Conservation (phyloP, 352 stramenopile species). For the Pythium diclinum region DNA sequence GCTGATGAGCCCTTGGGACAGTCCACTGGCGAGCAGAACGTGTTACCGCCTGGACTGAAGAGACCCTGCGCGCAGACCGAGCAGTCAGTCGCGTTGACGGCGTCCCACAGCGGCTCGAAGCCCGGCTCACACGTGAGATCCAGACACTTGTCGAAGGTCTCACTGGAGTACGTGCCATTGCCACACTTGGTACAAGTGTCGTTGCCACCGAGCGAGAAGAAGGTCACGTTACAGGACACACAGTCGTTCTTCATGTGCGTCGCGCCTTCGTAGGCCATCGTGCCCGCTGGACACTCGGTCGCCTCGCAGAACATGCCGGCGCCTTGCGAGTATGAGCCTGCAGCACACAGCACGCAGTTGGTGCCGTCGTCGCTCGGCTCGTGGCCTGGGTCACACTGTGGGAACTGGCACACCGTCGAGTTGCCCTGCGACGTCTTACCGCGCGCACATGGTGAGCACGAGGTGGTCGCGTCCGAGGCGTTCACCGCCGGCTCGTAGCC, state of each 20-base stretch:
- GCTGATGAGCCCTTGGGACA: constrained; percentile 32
- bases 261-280: constrained; percentile 25
- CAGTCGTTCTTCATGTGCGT: constrained; percentile 31
- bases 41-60: constrained; percentile 31
- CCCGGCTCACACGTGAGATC: constrained; percentile 30
- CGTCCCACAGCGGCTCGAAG: constrained; percentile 26
- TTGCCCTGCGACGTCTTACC: constrained; percentile 38
- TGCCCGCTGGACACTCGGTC: constrained; percentile 27
- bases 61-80: constrained; percentile 34
- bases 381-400: constrained; percentile 37
- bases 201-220: constrained; percentile 35
- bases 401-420: constrained; percentile 33
- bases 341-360: constrained; percentile 27
- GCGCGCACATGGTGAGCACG: constrained; percentile 32
- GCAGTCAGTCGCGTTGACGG: constrained; percentile 30
- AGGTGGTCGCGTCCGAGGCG: constrained; percentile 29
- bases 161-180: constrained; percentile 36
- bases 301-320: constrained; percentile 32
- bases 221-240: constrained; percentile 30
- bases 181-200: constrained; percentile 29
- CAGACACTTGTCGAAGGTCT: constrained; percentile 23
- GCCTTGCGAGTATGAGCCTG: constrained; percentile 33
- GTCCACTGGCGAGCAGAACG: constrained; percentile 31
- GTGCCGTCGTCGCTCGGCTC: constrained; percentile 36
- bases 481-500: constrained; percentile 32